Base-by-base conservation (phyloP, 2,329 filamentous ascomycete genomes). In the Grosmannia huntii region DNA sequence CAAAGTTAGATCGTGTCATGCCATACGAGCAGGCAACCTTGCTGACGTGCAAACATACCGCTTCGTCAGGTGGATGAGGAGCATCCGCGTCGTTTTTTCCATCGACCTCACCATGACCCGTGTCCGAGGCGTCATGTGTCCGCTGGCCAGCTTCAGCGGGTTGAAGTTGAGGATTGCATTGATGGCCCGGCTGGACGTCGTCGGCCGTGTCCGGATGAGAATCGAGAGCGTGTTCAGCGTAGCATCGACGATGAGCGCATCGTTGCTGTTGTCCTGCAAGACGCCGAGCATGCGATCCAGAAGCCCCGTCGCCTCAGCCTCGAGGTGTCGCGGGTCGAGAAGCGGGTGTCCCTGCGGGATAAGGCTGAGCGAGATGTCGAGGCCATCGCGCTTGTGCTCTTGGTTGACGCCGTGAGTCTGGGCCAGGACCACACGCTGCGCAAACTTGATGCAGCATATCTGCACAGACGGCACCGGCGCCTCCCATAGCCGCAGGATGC, bases 391-490 rank as follows among this genome's bases (percentile, higher is more conserved):
- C 83, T 89, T 84, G 64, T 88, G 87, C 68, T 97, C 92, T 58
- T 83, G 78, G 64, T 89, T 87, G 60, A 86, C 75, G 53, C 89
- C 89, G n/a, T 86, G 84, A 12, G 90, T 96, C 72, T 99, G 92
- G 21, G 90, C 89, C 64, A 96, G 81, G 51, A 99, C 87, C 51
- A 97, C 89, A 62, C 89, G 85, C 74, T 99, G 92, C 44, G 90
- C 86, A 71, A 99, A 99, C 72, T 99, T 99, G 78, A 97, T 86
- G 75, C 94, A 97, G 76, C 90, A 95, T 70, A 97, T 86, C 66
- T 86, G 86, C 62, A 97, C 82, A 3, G 89, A 86, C 14, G 86
- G 79, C 16, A 82, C 75, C 21, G 89, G 85, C 50, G 77, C 81
- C 65, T 96, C 92, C 92, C 95, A 96, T 67, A 94, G 84, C 60